phyloP scores from a whole-genome alignment of 2,329 filamentous ascomycete species.

The Arthrobotrys megalospora region DNA sequence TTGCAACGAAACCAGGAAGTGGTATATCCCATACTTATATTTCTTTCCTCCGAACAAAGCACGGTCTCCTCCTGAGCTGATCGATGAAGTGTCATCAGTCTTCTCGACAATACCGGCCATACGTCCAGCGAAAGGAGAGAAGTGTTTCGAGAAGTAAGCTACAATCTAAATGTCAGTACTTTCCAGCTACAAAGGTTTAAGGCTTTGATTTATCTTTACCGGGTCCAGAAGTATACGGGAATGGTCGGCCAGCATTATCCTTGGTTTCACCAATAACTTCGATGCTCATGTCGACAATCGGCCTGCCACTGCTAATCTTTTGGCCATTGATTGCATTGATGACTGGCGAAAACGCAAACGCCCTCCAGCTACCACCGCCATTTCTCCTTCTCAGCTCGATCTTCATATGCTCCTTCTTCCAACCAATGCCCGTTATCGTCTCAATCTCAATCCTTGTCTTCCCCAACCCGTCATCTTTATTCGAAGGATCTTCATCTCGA shows the following conservation, averaged over 20 bases:
- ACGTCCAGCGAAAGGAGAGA: conserved; percentile 54
- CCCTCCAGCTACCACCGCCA: conserved; percentile 55
- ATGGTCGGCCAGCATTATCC: conserved; percentile 42
- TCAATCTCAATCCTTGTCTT: conserved; percentile 58
- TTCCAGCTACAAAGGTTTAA: not conserved
- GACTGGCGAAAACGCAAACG: conserved; percentile 52
- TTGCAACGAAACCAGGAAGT: not conserved
- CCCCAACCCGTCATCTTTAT: conserved; percentile 52
- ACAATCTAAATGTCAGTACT: not conserved
- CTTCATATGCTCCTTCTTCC: conserved; percentile 60
- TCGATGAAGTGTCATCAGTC: conserved; percentile 20
- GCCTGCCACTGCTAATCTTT: conserved; percentile 56
- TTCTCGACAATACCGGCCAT: conserved; percentile 57
- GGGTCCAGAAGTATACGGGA: conserved; percentile 57
- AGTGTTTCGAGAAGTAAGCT: conserved; percentile 60
- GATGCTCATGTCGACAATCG: conserved; percentile 53
- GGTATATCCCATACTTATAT: conserved; percentile 45
- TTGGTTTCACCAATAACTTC: conserved; percentile 56
- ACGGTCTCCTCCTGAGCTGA: conserved; percentile 10
- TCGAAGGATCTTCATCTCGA: conserved; percentile 55
- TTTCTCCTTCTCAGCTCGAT: conserved; percentile 54
- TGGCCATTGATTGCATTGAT: conserved; percentile 57
- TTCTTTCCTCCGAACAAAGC: conserved; percentile 40
- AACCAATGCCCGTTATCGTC: conserved; percentile 40
- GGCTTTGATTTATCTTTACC: conserved; percentile 10